Percentiles rank a stretch among this genome's conserved stretches.
Evolutionary conservation across 106 monocot genomes (phyloP).

Genomic region (Hemerocallis citrina): DNA sequence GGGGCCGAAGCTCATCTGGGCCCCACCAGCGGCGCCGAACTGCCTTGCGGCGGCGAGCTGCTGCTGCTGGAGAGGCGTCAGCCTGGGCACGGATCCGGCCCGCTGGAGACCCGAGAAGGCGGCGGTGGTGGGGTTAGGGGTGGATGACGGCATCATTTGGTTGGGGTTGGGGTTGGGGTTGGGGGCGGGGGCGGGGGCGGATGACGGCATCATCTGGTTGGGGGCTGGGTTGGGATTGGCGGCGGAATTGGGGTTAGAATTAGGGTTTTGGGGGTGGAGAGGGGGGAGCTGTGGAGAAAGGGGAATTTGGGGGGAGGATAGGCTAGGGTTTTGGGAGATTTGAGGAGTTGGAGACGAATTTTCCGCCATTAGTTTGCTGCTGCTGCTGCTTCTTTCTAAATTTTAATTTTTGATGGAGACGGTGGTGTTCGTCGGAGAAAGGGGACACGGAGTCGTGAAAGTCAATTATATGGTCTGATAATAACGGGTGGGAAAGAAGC

Average conservation of each 20-base stretch:
- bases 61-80: slow-evolving; percentile 12
- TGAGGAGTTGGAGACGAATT: slow-evolving; percentile 32
- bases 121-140: slow-evolving; percentile 11
- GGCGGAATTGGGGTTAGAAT: slow-evolving; percentile 27
- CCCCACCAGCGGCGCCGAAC: neutral
- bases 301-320: slow-evolving; percentile 40
- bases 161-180: slow-evolving; percentile 6
- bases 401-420: too few relatives aligned
- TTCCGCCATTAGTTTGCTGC: slow-evolving; percentile 2
- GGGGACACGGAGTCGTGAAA: too few relatives aligned
- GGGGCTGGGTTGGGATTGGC: slow-evolving; percentile 21
- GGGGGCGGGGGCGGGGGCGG: slow-evolving; percentile 13
- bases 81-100: slow-evolving; percentile 32
- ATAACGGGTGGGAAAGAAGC: too few relatives aligned
- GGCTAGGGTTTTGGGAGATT: slow-evolving; percentile 44
- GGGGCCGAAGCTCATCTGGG: slow-evolving; percentile 13
- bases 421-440: too few relatives aligned
- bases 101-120: slow-evolving; percentile 28
- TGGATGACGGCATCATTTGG: slow-evolving; percentile 5
- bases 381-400: too few relatives aligned
- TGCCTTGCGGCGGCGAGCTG: slow-evolving; percentile 2
- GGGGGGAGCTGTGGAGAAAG: slow-evolving; percentile 29
- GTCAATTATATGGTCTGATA: too few relatives aligned
- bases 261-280: slow-evolving; percentile 44
- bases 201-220: slow-evolving; percentile 6